Base-by-base conservation (phyloP, 208 protist genomes). In the Trypanosoma cruzi region DNA sequence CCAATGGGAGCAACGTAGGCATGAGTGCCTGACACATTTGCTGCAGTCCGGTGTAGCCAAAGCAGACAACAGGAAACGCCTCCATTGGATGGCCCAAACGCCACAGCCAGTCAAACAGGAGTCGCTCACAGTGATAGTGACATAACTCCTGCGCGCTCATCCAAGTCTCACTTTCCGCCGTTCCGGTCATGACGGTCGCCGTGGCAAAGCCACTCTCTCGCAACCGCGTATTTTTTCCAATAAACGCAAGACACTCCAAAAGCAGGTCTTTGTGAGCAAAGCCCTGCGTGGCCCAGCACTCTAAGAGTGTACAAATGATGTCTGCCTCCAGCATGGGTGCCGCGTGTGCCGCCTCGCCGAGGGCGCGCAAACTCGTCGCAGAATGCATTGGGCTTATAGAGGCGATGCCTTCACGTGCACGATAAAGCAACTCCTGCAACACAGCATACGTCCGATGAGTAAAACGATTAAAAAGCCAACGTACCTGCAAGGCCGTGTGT, bases 71-170 rank as follows among this genome's bases (percentile, higher is more conserved):
- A 13, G 86, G 89, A 50, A 94, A 75, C n/a, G 89, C 89, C 11
- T 85, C 75, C 28, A 85, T 72, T 7, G 77, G 73, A 50, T 94
- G 89, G 7, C 76, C 66, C 44, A 79, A 79, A 36, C 71, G 64
- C 74, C 85, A 92, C 32, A 94, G 64, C 89, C 89, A 94, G 26
- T 71, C 54, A 66, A 87, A 89, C n/a, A 92, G 62, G 0, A 90
- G 66, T 1, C 63, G 48, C 20, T 82, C 79, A 32, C 56, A 60
- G 57, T 92, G 64, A 36, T 75, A 67, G 18, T 75, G 60, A 54
- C 85, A 90, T 11, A 92, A 62, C 18, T 63, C 64, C 10, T 73
- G 59, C 22, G 73, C 48, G 50, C 32, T 68, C 52, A 73, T 73
- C 24, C 54, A 32, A 44, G 28, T 40, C 28, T 14, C 34, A 55